phyloP scores from a whole-genome alignment of 768 basidiomycete species.

The Pholiota microspora region DNA sequence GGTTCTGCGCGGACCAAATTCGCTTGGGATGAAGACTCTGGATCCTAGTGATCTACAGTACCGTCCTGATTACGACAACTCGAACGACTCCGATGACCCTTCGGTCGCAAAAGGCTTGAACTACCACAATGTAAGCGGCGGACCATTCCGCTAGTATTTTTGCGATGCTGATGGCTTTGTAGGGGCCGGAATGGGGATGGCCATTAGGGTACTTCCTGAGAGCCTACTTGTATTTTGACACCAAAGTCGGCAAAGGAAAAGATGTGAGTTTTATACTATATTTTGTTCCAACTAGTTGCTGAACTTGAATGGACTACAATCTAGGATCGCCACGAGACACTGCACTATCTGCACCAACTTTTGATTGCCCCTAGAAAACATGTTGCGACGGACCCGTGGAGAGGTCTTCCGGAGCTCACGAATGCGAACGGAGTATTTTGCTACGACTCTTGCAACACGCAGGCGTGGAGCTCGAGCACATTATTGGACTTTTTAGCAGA shows the following conservation, averaged over 20 bases:
- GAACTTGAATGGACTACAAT: conserved; percentile 3
- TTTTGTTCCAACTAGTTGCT: conserved; percentile 2
- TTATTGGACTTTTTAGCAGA: conserved; percentile 85
- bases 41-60: conserved; percentile 89
- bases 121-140: conserved; percentile 74
- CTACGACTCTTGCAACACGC: conserved; percentile 86
- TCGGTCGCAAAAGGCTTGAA: conserved; percentile 91
- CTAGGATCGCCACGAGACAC: conserved; percentile 66
- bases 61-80: conserved; percentile 89
- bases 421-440: conserved; percentile 84
- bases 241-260: conserved; percentile 60
- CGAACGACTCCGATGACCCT: conserved; percentile 84
- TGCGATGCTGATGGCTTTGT: conserved; percentile 18
- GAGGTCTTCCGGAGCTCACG: conserved; percentile 90
- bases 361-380: conserved; percentile 71
- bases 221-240: conserved; percentile 90
- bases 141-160: background rate
- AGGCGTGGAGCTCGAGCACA: conserved; percentile 96
- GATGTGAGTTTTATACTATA: conserved; percentile 43
- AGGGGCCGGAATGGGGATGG: conserved; percentile 97
- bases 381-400: conserved; percentile 84
- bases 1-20: conserved; percentile 76
- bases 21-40: conserved; percentile 95
- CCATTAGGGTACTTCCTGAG: conserved; percentile 93
- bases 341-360: conserved; percentile 77